A percentile compares a stretch with the other conserved stretches of the same genome.
Conservation (phyloP, 192 early-diverging fungal genomes). For the Coemansia sp. region DNA sequence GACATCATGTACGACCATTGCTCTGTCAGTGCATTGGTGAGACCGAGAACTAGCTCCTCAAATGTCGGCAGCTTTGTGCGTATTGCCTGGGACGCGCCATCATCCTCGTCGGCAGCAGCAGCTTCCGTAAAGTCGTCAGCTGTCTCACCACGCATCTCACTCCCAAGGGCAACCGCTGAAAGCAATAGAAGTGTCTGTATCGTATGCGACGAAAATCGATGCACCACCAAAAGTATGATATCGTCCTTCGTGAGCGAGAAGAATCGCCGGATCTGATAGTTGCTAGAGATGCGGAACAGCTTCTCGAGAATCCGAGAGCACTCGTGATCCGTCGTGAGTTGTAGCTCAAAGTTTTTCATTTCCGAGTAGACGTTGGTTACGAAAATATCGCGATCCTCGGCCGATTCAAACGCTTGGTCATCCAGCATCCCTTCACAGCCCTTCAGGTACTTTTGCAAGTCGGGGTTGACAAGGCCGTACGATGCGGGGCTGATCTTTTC, state of each 20-base stretch:
- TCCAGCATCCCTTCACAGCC: conserved; percentile 62
- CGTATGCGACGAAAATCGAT: conserved; percentile 86
- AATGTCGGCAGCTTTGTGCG: conserved; percentile 67
- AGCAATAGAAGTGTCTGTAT: conserved; percentile 77
- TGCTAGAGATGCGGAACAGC: conserved; percentile 65
- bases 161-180: conserved; percentile 70
- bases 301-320: conserved; percentile 81
- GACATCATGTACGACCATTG: conserved; percentile 61
- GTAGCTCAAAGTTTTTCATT: conserved; percentile 70
- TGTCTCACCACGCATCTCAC: conserved; percentile 61
- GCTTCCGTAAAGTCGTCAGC: conserved; percentile 23
- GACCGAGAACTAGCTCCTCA: conserved; percentile 59
- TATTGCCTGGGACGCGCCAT: not conserved
- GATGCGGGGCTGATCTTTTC: conserved; percentile 25
- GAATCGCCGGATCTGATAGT: conserved; percentile 74
- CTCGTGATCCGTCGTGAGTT: conserved; percentile 72
- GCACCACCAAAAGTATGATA: conserved; percentile 67
- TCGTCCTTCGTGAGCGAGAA: conserved; percentile 60
- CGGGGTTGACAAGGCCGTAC: conserved; percentile 34
- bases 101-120: too few relatives aligned
- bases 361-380: conserved; percentile 75
- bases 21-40: conserved; percentile 60
- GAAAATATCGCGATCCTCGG: conserved; percentile 64
- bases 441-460: conserved; percentile 57
- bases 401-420: conserved; percentile 58